Evolutionary conservation across 805 yeast species (phyloP).

Genomic region (Pichia sporocuriosa): DNA sequence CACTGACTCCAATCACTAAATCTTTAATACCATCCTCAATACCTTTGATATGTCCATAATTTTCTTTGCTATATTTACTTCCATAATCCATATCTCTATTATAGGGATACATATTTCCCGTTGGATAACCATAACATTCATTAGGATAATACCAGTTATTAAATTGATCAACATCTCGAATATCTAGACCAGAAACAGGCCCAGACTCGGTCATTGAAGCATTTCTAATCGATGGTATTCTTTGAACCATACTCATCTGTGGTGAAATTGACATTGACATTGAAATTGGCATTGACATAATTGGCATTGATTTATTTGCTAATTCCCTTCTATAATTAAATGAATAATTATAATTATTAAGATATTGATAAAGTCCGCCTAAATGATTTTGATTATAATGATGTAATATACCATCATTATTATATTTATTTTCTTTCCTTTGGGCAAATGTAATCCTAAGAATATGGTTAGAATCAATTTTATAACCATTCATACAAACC

Average conservation of each 20-base stretch:
- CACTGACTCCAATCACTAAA: slow-evolving; percentile 3
- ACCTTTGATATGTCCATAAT: neutral
- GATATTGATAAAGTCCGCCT: slow-evolving; percentile 22
- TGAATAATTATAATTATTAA: slow-evolving; percentile 16
- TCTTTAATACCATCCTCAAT: neutral
- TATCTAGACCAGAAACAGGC: too few relatives aligned
- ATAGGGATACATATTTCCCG: neutral
- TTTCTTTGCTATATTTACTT: neutral
- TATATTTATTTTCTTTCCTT: slow-evolving; percentile 51
- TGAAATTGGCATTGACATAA: too few relatives aligned
- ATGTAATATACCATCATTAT: slow-evolving; percentile 28
- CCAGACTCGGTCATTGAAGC: too few relatives aligned
- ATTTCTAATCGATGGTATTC: too few relatives aligned
- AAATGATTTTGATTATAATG: slow-evolving; percentile 32
- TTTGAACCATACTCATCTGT: too few relatives aligned
- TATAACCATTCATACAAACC: slow-evolving; percentile 52
- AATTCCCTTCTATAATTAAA: neutral
- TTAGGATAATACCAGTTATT: neutral
- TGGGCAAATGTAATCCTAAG: slow-evolving; percentile 67
- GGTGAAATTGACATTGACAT: too few relatives aligned
- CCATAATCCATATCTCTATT: neutral
- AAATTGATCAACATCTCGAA: too few relatives aligned
- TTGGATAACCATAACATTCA: neutral
- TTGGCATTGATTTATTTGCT: too few relatives aligned
- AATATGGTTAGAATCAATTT: slow-evolving; percentile 27